These are phyloP conservation scores for Cudoniella acicularis DNA, from an alignment of 495 filamentous ascomycete genomes.

Conservation along the genomic window DNA sequence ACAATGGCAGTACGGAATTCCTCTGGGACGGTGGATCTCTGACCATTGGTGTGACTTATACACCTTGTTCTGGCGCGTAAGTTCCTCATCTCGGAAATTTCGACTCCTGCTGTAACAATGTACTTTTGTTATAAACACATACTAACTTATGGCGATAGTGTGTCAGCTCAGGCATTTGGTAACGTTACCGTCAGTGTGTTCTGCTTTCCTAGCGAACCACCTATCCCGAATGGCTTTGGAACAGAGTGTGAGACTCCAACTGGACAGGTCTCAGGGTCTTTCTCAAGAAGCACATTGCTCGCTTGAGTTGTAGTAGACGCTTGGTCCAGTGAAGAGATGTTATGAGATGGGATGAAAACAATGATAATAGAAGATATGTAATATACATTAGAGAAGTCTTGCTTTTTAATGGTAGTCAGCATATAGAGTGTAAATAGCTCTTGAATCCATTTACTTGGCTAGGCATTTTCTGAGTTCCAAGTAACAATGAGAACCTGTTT, in stretches of 20 bases:
- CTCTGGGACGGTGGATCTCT: background rate
- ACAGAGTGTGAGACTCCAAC: background rate
- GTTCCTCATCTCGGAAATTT: background rate
- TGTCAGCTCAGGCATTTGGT: background rate
- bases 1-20: background rate
- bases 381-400: too few relatives aligned
- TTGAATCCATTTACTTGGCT: too few relatives aligned
- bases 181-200: background rate
- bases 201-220: conserved; percentile 9
- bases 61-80: conserved; percentile 5
- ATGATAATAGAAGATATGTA: too few relatives aligned
- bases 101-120: background rate
- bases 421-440: too few relatives aligned
- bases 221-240: conserved; percentile 5
- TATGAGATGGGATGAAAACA: too few relatives aligned
- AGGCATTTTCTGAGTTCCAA: too few relatives aligned
- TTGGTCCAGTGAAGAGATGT: too few relatives aligned
- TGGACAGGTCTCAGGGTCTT: background rate
- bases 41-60: conserved; percentile 1
- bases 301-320: too few relatives aligned
- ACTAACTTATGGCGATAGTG: background rate
- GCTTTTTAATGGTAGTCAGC: too few relatives aligned
- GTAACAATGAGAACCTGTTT: too few relatives aligned
- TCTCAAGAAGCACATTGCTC: too few relatives aligned
- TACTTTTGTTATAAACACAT: background rate